These are phyloP conservation scores for Chrysoporthe austroafricana DNA, from an alignment of 2,329 filamentous ascomycete genomes.

Conservation along the genomic window DNA sequence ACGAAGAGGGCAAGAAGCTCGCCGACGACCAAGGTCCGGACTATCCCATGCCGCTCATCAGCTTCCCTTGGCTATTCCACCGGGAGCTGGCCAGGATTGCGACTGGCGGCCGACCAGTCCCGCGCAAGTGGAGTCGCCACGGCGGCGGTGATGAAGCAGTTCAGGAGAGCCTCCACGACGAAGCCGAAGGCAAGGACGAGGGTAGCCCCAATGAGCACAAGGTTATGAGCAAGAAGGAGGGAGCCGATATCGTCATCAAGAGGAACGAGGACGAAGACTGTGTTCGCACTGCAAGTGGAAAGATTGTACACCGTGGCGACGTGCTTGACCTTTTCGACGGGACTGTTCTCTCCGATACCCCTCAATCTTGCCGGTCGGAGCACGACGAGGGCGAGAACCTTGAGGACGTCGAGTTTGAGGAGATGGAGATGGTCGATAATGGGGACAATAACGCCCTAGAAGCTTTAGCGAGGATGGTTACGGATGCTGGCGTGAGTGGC, in stretches of 20 bases:
- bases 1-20: constrained; percentile 38
- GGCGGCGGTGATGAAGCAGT: background rate
- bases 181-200: background rate
- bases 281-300: constrained; percentile 34
- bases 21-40: constrained; percentile 29
- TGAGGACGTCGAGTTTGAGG: constrained; percentile 55
- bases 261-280: constrained; percentile 31
- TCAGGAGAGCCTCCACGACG: background rate
- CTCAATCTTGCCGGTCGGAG: background rate
- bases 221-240: background rate
- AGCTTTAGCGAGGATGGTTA: constrained; percentile 17
- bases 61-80: constrained; percentile 91
- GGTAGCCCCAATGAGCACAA: background rate
- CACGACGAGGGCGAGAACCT: constrained; percentile 44
- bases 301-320: constrained; percentile 40
- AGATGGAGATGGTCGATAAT: constrained; percentile 59
- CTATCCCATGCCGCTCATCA: constrained; percentile 76
- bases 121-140: background rate
- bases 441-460: constrained; percentile 48
- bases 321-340: constrained; percentile 36
- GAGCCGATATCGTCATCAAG: constrained; percentile 25
- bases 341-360: constrained; percentile 35
- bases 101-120: constrained; percentile 37
- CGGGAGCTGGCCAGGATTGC: constrained; percentile 73
- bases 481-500: background rate